Percentiles rank a stretch among this genome's conserved stretches.
Conservation (phyloP, 345 rosid species). For the Aquilaria yunnanensis region DNA sequence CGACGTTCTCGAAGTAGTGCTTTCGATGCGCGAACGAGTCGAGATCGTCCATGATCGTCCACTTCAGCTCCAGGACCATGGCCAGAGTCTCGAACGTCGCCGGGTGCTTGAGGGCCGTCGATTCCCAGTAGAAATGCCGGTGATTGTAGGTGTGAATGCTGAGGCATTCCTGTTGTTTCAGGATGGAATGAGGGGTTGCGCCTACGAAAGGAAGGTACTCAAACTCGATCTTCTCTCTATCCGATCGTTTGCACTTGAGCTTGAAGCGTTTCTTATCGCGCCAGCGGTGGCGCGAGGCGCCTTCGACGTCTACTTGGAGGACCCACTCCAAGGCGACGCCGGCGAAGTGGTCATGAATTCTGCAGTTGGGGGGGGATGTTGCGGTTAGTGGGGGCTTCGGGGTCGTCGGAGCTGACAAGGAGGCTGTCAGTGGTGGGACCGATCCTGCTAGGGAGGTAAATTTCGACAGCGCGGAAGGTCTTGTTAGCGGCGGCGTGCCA, state of each 20-base stretch:
- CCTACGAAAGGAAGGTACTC: conserved; percentile 22
- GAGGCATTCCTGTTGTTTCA: conserved; percentile 17
- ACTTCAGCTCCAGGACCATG: conserved; percentile 14
- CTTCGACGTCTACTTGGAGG: conserved; percentile 13
- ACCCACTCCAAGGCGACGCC: conserved; percentile 25
- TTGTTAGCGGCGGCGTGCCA: conserved; percentile 35
- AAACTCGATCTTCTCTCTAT: conserved; percentile 12
- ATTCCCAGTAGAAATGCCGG: conserved; percentile 9
- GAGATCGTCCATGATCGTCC: conserved; percentile 10
- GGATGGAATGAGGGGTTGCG: conserved; percentile 11
- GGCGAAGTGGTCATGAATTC: conserved; percentile 16
- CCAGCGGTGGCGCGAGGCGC: conserved; percentile 10
- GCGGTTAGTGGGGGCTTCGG: conserved; percentile 15
- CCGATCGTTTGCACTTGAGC: conserved; percentile 16
- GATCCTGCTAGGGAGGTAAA: conserved; percentile 25
- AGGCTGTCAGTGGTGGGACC: conserved; percentile 19
- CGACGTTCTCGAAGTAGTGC: conserved; percentile 14
- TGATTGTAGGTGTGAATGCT: conserved; percentile 28
- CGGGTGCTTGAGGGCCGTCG: conserved; percentile 15
- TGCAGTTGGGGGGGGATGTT: conserved; percentile 20
- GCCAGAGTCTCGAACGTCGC: conserved; percentile 18
- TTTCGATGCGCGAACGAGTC: conserved; percentile 11
- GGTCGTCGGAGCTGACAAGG: conserved; percentile 29
- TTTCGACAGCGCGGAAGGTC: conserved; percentile 27
- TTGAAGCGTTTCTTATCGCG: conserved; percentile 15